A percentile compares a stretch with the other conserved stretches of the same genome.
phyloP scores from a whole-genome alignment of 1,284 basidiomycete genomes.

The Ustilago esculenta region DNA sequence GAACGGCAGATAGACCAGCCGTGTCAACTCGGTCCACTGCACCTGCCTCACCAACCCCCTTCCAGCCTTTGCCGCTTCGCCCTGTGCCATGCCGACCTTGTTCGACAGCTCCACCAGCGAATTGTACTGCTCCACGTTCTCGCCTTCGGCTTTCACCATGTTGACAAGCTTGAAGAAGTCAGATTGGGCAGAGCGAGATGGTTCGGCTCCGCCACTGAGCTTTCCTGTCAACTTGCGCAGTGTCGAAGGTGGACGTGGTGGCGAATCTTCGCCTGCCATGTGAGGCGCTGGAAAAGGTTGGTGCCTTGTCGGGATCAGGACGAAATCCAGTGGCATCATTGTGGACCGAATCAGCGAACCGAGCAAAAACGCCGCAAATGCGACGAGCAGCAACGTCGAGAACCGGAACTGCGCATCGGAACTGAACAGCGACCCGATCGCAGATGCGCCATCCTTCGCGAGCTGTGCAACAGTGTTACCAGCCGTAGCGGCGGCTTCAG shows the following conservation, averaged over 20 bases:
- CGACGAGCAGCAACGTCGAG: conserved; percentile 73
- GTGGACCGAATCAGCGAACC: conserved; percentile 88
- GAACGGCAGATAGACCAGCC: conserved; percentile 28
- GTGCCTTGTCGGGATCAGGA: conserved; percentile 66
- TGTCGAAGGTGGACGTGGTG: no score
- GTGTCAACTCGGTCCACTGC: conserved; percentile 44
- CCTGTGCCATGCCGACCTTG: background rate
- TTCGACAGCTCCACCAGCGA: conserved; percentile 1
- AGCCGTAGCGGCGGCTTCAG: conserved; percentile 21
- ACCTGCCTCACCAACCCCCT: conserved; percentile 32
- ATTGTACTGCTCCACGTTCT: no score
- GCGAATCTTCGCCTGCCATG: no score
- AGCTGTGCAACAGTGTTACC: conserved; percentile 25
- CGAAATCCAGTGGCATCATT: conserved; percentile 88
- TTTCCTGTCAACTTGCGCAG: background rate
- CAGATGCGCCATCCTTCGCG: conserved; percentile 7
- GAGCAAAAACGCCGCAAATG: conserved; percentile 86
- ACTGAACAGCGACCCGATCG: conserved; percentile 14
- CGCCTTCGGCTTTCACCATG: conserved; percentile 6
- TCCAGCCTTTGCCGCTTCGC: background rate
- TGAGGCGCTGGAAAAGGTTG: background rate
- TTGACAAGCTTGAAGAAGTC: conserved; percentile 18
- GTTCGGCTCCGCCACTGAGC: background rate
- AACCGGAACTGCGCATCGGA: conserved; percentile 30
- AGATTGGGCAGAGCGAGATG: background rate